Evolutionary conservation across 495 filamentous ascomycete genomes (phyloP), one percentile per base, ranked within the genome.

Genomic region (Podospora didyma): DNA sequence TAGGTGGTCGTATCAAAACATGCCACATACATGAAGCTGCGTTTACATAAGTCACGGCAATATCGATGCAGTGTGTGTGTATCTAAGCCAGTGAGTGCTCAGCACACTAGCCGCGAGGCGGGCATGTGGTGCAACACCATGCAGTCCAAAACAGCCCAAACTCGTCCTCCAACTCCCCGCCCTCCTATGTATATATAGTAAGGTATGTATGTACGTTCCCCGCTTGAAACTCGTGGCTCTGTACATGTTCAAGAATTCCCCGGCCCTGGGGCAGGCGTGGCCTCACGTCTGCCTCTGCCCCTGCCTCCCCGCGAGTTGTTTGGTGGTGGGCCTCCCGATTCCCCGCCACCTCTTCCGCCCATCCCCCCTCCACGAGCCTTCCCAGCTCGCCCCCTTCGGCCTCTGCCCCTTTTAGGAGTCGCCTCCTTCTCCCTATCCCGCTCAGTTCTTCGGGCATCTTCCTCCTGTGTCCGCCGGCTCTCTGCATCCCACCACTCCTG

Each of bases 401-500:
- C 52, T 56, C 64, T 51, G 57, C 69, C 52, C 48, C 39, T 16
- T 45, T 20, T 21, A 19, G 39, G 34, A 64, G 65, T 22, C 17
- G 21, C 56, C 16, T 65, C 60, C 54, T 62, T 67, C 14, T 57
- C 58, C 46, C 68, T 68, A 46, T 71, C 68, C 28, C 68, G 59
- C 26, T 56, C 61, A 17, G 62, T 14, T 55, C 66, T 56, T 37
- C 70, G 75, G 51, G 86, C 87, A 16, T 87, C 86, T 39, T 90
- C 79, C 46, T 86, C 85, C 53, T 82, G 78, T 55, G 75, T 74
- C 47, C 88, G 81, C 61, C 82, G 80, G 67, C 88, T 92, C 68
- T 98, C 94, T 54, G 87, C 82, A 59, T 97, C 92, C 94, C 94
- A 98, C 94, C 95, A 98, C 66, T 93, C 86, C 69, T 96, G 89